A percentile compares a stretch with the other conserved stretches of the same genome.
Evolutionary conservation across 1,139 yeast species (phyloP).

Genomic region (Pneumocystis carinii): DNA sequence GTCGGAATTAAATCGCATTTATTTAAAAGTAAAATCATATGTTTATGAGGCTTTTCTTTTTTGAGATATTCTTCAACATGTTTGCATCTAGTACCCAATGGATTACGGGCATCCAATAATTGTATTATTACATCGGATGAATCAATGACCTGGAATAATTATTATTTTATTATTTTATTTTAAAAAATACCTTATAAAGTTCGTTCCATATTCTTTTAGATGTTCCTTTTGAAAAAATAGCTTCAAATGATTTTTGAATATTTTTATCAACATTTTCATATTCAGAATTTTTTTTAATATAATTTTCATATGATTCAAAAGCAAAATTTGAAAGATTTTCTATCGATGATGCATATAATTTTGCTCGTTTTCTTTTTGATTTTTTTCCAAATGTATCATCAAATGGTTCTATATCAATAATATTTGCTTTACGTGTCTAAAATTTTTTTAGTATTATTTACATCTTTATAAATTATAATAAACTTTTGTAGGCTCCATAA

Average conservation of each 20-base stretch:
- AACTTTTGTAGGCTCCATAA: constrained; percentile 43
- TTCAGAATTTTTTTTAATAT: constrained; percentile 46
- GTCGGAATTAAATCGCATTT: constrained; percentile 98
- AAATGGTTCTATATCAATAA: constrained; percentile 78
- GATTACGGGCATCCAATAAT: constrained; percentile 94
- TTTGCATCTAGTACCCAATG: constrained; percentile 86
- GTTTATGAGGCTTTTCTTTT: constrained; percentile 94
- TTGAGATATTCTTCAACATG: constrained; percentile 84
- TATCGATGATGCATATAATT: constrained; percentile 58
- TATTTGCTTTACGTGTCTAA: constrained; percentile 47
- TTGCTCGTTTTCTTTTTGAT: constrained; percentile 76
- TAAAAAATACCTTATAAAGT: constrained; percentile 42
- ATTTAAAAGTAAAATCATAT: constrained; percentile 82
- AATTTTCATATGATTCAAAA: constrained; percentile 42
- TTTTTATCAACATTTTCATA: constrained; percentile 54
- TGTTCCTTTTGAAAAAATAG: constrained; percentile 91
- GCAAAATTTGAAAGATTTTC: constrained; percentile 65
- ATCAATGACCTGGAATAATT: constrained; percentile 42
- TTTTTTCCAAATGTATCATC: constrained; percentile 83
- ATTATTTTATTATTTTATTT: constrained; percentile 21
- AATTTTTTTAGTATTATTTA: constrained; percentile 18
- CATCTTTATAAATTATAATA: constrained; percentile 27
- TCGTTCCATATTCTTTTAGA: constrained; percentile 98
- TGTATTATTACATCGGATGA: constrained; percentile 95
- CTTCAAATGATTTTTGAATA: constrained; percentile 83